Conservation (phyloP, 441 rosid genomes). For the Syzygium syzygioides region DNA sequence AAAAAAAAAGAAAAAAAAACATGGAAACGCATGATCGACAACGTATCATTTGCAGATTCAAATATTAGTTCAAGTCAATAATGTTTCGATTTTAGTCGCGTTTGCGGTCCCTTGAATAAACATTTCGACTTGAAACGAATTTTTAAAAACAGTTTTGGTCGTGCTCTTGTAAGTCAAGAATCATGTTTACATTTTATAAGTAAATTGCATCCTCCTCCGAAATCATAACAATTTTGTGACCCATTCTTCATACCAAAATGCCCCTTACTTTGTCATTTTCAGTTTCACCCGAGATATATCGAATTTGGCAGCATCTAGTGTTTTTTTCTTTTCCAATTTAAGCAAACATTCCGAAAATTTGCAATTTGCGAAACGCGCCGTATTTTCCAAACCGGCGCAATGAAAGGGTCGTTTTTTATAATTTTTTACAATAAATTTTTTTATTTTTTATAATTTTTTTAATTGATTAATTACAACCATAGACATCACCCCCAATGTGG, state of each 20-base stretch:
- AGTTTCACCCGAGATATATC: not conserved
- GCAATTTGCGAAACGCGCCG: not conserved
- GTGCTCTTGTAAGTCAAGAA: accelerated
- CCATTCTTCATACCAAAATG: no score
- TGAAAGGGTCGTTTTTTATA: not conserved
- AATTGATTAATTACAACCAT: not conserved
- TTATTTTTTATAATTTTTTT: not conserved
- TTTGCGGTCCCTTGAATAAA: not conserved
- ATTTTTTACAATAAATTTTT: not conserved
- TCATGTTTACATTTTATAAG: accelerated
- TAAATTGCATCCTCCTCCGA: accelerated
- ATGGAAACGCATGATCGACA: not conserved
- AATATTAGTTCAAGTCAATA: accelerated
- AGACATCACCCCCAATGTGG: not conserved
- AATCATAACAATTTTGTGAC: no score
- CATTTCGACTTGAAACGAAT: not conserved
- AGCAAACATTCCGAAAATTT: not conserved
- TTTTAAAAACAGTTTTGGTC: accelerated
- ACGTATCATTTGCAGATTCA: not conserved
- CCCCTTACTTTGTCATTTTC: not conserved
- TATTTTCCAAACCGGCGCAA: not conserved
- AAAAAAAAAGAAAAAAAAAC: not conserved
- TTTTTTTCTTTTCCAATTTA: not conserved
- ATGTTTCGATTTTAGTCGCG: not conserved
- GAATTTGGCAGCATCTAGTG: not conserved